phyloP scores from a whole-genome alignment of 2,329 filamentous ascomycete species.

The Penicillium sp. region DNA sequence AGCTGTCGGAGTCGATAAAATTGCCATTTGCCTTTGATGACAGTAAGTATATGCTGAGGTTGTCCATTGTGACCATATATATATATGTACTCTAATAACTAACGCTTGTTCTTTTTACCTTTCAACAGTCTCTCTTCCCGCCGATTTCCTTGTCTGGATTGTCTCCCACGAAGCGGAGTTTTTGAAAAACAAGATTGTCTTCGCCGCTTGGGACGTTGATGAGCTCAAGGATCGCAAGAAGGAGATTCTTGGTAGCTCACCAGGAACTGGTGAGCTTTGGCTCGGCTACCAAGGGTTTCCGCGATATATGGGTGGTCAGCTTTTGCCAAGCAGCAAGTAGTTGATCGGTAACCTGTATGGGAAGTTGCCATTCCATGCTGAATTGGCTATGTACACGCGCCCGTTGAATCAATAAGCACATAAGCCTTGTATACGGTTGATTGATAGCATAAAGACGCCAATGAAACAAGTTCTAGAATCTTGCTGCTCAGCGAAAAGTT shows the following conservation, averaged over 20 bases:
- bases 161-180: constrained; percentile 40
- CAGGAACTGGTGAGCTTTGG: neutral
- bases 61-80: neutral
- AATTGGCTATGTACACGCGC: too few relatives aligned
- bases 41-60: constrained; percentile 6
- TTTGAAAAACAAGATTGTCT: constrained; percentile 38
- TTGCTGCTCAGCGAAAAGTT: too few relatives aligned
- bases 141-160: constrained; percentile 37
- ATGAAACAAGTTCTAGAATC: too few relatives aligned
- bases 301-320: neutral
- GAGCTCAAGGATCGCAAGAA: constrained; percentile 30
- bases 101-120: neutral
- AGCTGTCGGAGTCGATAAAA: constrained; percentile 7
- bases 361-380: too few relatives aligned
- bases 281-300: neutral
- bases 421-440: too few relatives aligned
- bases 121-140: constrained; percentile 22
- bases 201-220: constrained; percentile 42
- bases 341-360: neutral
- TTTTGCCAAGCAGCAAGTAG: neutral
- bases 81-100: too few relatives aligned
- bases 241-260: constrained; percentile 15
- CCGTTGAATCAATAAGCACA: too few relatives aligned
- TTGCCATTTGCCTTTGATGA: constrained; percentile 11
- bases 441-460: too few relatives aligned